phyloP scores from a whole-genome alignment of 1,284 basidiomycete species.

The Trametes pubescens region DNA sequence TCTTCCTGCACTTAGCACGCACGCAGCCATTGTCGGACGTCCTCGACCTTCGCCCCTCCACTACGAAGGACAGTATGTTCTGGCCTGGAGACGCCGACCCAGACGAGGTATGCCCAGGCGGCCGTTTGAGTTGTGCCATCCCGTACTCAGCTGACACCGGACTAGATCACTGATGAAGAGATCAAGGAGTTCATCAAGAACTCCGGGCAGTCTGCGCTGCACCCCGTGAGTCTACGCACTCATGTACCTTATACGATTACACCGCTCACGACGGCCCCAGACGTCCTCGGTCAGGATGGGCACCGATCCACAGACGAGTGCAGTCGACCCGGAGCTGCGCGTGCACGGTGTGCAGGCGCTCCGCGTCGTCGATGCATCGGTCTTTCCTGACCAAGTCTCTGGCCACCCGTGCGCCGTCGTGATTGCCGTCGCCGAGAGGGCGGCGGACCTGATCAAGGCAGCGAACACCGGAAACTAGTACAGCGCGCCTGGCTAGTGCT shows the following conservation, averaged over 20 bases:
- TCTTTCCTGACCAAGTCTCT: constrained; percentile 43
- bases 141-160: background rate
- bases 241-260: too few species aligned
- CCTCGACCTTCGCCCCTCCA: constrained; percentile 37
- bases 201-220: constrained; percentile 45
- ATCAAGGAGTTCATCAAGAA: constrained; percentile 41
- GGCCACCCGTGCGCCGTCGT: constrained; percentile 39
- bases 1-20: constrained; percentile 36
- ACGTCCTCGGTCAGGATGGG: constrained; percentile 33
- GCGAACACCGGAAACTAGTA: too few species aligned
- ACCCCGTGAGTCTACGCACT: constrained; percentile 38
- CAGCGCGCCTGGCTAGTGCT: too few species aligned
- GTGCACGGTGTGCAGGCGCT: constrained; percentile 48
- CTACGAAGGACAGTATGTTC: constrained; percentile 30
- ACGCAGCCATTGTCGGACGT: constrained; percentile 40
- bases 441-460: constrained; percentile 37
- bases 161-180: constrained; percentile 42
- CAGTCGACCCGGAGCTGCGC: constrained; percentile 27
- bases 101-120: constrained; percentile 26
- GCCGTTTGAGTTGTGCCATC: too few species aligned
- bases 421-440: constrained; percentile 39
- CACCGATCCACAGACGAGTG: constrained; percentile 23
- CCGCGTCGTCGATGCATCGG: constrained; percentile 52
- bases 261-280: background rate
- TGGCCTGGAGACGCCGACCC: constrained; percentile 40